Base-by-base conservation (phyloP, 805 yeast species). In the Kuraishia borneana region DNA sequence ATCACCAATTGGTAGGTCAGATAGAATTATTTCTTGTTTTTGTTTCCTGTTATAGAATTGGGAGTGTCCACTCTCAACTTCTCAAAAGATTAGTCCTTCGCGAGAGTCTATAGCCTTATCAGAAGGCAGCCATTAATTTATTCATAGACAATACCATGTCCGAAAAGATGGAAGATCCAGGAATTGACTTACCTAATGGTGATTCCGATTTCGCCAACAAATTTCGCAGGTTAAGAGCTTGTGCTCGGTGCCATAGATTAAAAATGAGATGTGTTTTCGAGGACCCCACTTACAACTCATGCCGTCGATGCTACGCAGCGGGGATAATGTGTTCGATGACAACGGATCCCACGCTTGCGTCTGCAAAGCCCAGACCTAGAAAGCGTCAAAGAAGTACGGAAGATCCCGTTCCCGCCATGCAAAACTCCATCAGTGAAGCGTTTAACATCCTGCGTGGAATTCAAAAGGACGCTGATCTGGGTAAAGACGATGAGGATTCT, bases 231-330 rank as follows among this genome's bases (percentile, higher is more conserved):
- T 42, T 59, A 21, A 52, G 70, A 33, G 75, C 76, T 1, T 71
- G 77, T 52, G 76, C 76, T 3, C 49, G 77, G 38, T 71, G 77
- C 41, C 70, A 68, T 38, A 45, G 76, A 20, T 52, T 70, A 16
- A 70, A 70, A 43, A 65, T 67, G 66, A 57, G 68, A 42, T 71
- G 77, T 48, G 60, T 63, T 3, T 71, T 61, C 44, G 67, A 65
- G 21, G 65, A 66, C 40, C 74, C 73, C 2, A 41, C 48, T 13
- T 59, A 51, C 40, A 50, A 48, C 21, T 46, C 68, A 13, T 71
- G 77, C 47, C 56, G 57, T 26, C 42, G 74, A 34, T 71, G 76
- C 44, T 59, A 51, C 37, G 51, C 58, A 18, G 56, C 65, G 4
- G 61, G 60, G 2, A 57, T 69, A 17, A 52, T 51, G 35, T 70